Percentiles rank a stretch among this genome's conserved stretches.
These are phyloP conservation scores for Pinus tabuliformis DNA, from an alignment of 75 land plant species.

Conservation along the genomic window DNA sequence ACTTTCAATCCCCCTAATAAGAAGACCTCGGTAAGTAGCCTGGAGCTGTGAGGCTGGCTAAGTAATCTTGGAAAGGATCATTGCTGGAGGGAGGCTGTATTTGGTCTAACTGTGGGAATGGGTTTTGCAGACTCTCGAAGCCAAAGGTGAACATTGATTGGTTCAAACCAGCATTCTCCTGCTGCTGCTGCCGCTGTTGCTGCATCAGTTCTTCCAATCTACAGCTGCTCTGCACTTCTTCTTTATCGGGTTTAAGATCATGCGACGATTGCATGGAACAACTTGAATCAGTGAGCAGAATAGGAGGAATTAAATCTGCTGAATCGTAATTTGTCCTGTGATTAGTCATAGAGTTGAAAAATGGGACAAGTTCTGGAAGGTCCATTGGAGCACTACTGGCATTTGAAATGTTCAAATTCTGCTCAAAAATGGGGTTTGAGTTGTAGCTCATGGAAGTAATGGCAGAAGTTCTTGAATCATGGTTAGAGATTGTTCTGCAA, in stretches of 20 bases:
- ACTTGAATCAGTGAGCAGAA: slow-evolving; percentile 43
- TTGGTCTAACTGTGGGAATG: slow-evolving; percentile 6
- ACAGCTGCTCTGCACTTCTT: slow-evolving; percentile 37
- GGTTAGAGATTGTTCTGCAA: neutral
- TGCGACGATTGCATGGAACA: slow-evolving; percentile 43
- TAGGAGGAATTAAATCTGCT: slow-evolving; percentile 29
- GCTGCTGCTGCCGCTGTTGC: slow-evolving; percentile 7
- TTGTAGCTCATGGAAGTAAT: slow-evolving; percentile 7
- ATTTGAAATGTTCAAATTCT: slow-evolving; percentile 4
- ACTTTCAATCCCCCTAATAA: too few species aligned
- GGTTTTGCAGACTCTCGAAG: neutral
- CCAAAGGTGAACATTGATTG: neutral
- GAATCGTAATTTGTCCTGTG: slow-evolving; percentile 14
- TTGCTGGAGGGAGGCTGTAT: neutral
- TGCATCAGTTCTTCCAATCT: slow-evolving; percentile 22
- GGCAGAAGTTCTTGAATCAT: neutral
- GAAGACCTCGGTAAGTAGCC: slow-evolving; percentile 5
- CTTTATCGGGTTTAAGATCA: slow-evolving; percentile 23
- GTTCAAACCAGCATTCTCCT: neutral
- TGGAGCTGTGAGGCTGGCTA: slow-evolving; percentile 5
- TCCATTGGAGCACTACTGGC: neutral
- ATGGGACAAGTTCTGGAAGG: neutral
- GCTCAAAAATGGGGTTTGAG: neutral
- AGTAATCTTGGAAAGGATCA: slow-evolving; percentile 7
- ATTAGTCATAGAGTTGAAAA: slow-evolving; percentile 8